Base-by-base conservation (phyloP, 169 alveolate genomes). In the Plasmodium vivax region DNA sequence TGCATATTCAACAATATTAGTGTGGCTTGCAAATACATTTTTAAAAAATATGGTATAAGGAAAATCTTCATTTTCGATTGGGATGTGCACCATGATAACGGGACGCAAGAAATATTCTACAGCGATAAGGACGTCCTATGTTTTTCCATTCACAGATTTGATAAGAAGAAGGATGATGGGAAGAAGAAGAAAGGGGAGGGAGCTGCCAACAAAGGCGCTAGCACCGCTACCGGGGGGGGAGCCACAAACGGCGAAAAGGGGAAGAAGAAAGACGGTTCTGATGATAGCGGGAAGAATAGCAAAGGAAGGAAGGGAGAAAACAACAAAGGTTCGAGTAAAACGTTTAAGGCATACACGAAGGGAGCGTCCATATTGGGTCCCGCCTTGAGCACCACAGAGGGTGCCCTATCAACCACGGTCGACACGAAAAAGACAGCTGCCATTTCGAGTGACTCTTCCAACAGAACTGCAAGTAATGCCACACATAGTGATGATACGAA, bases 81-180 rank as follows among this genome's bases (percentile, higher is more conserved):
- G 96, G 99, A 98, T 94, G 99, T 98, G 16, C 99, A 98, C 94
- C 99, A 98, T 94, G 99, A 99, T 19, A 98, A 98, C 95, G 99
- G 99, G 12, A 98, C 99, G 6, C 98, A 98, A 79, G 99, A 98
- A 79, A 98, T 98, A 23, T 96, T 98, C 54, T 93, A 91, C 90
- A 84, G 80, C 43, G 96, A 95, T 38, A 56, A 85, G 34, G 82
- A 79, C 30, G 97, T 96, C 27, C 88, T 95, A 81, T 94, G 95
- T 54, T 77, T 96, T 56, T 95, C 97, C 30, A 92, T 95, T 41
- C 97, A 96, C 91, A 80, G 97, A 10, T 95, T 71, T 81, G 97
- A 96, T 43, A 84, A 83, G 10, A 93, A 84, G 23, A 85, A 85
- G 77, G 6, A 19, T 68, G 38, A 68, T 27, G 43, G 77, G 77